Conservation (phyloP, 495 filamentous ascomycete species). For the Neurospora sp. region DNA sequence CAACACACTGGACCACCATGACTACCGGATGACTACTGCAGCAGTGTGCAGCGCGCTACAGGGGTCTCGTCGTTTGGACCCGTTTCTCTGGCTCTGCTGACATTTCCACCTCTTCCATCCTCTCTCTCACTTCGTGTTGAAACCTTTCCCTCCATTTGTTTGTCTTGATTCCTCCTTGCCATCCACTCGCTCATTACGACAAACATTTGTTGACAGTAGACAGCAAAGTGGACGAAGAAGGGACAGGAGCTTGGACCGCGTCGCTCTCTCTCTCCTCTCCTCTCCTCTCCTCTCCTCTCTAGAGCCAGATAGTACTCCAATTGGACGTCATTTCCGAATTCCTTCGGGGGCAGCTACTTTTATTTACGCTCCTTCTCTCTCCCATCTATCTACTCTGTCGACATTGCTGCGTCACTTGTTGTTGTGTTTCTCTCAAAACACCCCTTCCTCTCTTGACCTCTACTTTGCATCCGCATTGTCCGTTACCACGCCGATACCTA, state of each 20-base stretch:
- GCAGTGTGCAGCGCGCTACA: not conserved
- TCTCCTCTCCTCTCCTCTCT: not conserved
- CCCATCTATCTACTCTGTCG: not conserved
- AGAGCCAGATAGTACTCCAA: not conserved
- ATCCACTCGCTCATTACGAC: not conserved
- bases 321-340: conserved; percentile 1
- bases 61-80: not conserved
- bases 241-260: not conserved
- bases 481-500: not conserved
- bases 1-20: not conserved
- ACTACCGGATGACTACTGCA: not conserved
- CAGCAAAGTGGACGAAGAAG: not conserved
- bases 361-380: not conserved
- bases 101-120: not conserved
- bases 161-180: not conserved
- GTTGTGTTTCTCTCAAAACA: not conserved
- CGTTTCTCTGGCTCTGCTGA: not conserved
- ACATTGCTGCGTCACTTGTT: not conserved
- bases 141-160: not conserved
- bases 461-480: not conserved
- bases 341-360: not conserved
- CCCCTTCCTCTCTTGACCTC: not conserved
- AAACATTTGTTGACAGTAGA: not conserved
- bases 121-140: not conserved
- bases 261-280: not conserved